phyloP scores from a whole-genome alignment of 2,329 filamentous ascomycete species.

The Aphanocladium album region DNA sequence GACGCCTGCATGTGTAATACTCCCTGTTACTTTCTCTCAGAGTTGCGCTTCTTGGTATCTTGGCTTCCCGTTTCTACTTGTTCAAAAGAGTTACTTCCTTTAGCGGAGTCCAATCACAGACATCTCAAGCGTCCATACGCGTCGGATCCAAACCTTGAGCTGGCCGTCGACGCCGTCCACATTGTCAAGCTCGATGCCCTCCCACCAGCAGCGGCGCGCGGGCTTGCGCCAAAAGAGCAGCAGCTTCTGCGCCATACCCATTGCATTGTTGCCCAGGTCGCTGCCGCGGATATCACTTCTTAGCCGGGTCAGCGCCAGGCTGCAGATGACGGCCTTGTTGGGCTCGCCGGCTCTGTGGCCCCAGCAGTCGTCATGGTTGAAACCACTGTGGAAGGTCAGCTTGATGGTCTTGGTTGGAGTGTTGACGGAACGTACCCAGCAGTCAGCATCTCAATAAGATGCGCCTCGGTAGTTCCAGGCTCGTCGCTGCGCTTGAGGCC shows the following conservation, averaged over 20 bases:
- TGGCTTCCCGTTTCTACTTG: neutral
- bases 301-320: constrained; percentile 84
- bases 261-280: constrained; percentile 68
- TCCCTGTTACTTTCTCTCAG: neutral
- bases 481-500: constrained; percentile 93
- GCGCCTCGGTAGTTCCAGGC: constrained; percentile 91
- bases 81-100: constrained; percentile 11
- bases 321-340: constrained; percentile 98
- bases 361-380: constrained; percentile 93
- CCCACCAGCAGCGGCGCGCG: constrained; percentile 96
- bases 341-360: constrained; percentile 96
- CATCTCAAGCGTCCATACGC: constrained; percentile 99
- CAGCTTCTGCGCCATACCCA: constrained; percentile 98
- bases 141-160: constrained; percentile 95
- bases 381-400: constrained; percentile 58
- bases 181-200: constrained; percentile 84
- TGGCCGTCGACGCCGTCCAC: constrained; percentile 88
- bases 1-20: constrained; percentile 12
- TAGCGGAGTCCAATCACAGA: constrained; percentile 81
- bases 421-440: constrained; percentile 65
- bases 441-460: constrained; percentile 98
- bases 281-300: constrained; percentile 87
- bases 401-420: constrained; percentile 6
- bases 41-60: constrained; percentile 9
- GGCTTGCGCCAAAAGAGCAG: constrained; percentile 98